phyloP scores from a whole-genome alignment of 768 basidiomycete species.

The Clathrus columnatus region DNA sequence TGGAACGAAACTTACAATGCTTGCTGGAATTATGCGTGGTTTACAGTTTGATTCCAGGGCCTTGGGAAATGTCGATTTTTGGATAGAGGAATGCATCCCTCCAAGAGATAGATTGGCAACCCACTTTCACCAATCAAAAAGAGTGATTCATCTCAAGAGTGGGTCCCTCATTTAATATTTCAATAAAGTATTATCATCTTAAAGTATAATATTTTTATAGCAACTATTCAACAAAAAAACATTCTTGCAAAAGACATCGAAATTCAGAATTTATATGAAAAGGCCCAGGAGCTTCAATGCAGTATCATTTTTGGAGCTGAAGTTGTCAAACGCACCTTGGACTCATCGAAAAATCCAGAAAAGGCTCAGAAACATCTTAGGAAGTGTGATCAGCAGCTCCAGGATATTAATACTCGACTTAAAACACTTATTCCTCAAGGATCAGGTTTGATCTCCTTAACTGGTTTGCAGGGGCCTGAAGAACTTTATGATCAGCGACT shows the following conservation, averaged over 20 bases:
- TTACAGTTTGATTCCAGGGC: neutral
- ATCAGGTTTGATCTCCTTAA: neutral
- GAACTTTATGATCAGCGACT: neutral
- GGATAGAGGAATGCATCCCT: neutral
- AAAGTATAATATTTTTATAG: neutral
- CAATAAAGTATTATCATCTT: too few species aligned
- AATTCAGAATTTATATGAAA: neutral
- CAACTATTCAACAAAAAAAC: neutral
- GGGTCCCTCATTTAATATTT: neutral
- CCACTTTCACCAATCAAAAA: neutral
- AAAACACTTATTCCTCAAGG: neutral
- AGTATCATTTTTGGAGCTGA: neutral
- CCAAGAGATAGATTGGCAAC: neutral
- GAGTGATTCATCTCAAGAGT: neutral
- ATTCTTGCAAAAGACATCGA: neutral
- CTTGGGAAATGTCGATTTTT: neutral
- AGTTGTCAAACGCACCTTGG: neutral
- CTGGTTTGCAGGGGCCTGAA: neutral
- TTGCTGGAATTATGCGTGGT: conserved; percentile 20
- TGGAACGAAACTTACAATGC: conserved; percentile 19
- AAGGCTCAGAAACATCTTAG: neutral
- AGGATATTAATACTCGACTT: neutral
- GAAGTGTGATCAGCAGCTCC: neutral
- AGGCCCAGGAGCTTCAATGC: neutral
- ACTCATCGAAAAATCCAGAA: neutral